Evolutionary conservation across 1,284 basidiomycete species (phyloP), one percentile per base, ranked within the genome.

Genomic region (Puccinia hordei): DNA sequence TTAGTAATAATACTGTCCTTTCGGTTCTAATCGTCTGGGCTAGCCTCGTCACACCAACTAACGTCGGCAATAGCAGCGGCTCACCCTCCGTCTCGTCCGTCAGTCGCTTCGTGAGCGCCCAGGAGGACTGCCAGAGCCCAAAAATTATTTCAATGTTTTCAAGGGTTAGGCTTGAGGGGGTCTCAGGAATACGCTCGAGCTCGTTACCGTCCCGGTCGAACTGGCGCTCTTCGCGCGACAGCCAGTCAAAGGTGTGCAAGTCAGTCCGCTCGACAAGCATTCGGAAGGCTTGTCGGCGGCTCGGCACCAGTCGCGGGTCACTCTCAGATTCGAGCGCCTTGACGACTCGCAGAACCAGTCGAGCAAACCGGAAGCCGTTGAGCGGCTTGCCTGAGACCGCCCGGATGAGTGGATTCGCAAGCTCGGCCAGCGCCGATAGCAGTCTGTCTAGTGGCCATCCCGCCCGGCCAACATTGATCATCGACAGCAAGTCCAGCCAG

Each of bases 131-230:
- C 78, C 78, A 80, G 3, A 80, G 49, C 22, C 38, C 13, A n/a
- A 73, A 24, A 9, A 80, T 8, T 12, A 59, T 41, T 2, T 72
- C 44, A 5, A 73, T 46, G 38, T 80, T 72, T 24, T 61, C 55
- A 2, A 0, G 12, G 15, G 19, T 22, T 30, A 63, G 22, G 19
- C 44, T 22, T 17, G 51, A 53, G 2, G n/a, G 2, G 12, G 27
- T 30, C 17, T 46, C 35, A 1, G 15, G 9, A 10, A 51, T 27
- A 44, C 27, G 3, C 24, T 63, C 49, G 33, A 80, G 12, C 51
- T 80, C 69, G 46, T 63, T 80, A 3, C 69, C 78, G n/a, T 72
- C 57, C 27, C 68, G 35, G 51, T 73, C 78, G 59, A 80, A 73
- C 41, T 53, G 15, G 17, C 68, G 68, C 59, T 63, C 46, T 17